phyloP scores from a whole-genome alignment of 179 eudicot genomes.

The Amaranthus tricolor region DNA sequence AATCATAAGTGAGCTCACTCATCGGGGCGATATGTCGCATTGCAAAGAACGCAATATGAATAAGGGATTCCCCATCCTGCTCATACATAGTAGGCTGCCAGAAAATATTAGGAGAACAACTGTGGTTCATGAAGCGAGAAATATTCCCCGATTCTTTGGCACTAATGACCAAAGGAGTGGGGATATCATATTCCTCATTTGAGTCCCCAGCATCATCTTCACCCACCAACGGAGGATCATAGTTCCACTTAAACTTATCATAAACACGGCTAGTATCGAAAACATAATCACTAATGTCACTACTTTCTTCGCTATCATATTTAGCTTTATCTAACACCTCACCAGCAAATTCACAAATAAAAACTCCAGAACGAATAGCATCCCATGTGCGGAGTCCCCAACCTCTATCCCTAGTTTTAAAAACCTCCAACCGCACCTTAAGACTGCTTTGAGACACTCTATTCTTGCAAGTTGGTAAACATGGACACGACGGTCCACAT shows the following conservation, averaged over 20 bases:
- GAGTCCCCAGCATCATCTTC: constrained; percentile 31
- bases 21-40: constrained; percentile 34
- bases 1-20: constrained; percentile 39
- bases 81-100: constrained; percentile 73
- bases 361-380: constrained; percentile 65
- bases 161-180: constrained; percentile 51
- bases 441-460: constrained; percentile 58
- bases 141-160: constrained; percentile 66
- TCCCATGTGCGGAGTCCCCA: constrained; percentile 68
- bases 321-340: constrained; percentile 34
- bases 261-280: constrained; percentile 32
- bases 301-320: constrained; percentile 36
- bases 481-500: constrained; percentile 61
- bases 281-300: constrained; percentile 36
- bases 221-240: constrained; percentile 35
- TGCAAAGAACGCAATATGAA: constrained; percentile 38
- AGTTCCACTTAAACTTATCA: constrained; percentile 36
- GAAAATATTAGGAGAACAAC: constrained; percentile 62
- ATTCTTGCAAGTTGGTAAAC: constrained; percentile 61
- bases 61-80: constrained; percentile 34
- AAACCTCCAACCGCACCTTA: constrained; percentile 62
- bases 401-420: constrained; percentile 51
- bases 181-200: constrained; percentile 33
- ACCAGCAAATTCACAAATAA: constrained; percentile 69
- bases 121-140: constrained; percentile 46